These are phyloP conservation scores for Teunomyces funiuensis DNA, from an alignment of 805 yeast genomes.

Conservation along the genomic window DNA sequence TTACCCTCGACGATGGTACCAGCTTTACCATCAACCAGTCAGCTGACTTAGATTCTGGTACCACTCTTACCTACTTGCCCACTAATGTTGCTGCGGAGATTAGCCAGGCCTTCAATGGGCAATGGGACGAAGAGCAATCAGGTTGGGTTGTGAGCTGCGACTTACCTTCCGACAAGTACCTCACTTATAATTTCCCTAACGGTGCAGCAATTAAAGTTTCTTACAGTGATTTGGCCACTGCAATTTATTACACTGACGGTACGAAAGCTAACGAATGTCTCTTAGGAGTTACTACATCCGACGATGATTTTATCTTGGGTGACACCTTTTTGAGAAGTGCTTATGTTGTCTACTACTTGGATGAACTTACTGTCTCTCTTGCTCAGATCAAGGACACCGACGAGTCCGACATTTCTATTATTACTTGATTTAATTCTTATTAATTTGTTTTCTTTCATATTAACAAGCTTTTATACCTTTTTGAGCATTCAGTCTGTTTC, in stretches of 20 bases:
- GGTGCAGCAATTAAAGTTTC: slow-evolving; percentile 9
- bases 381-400: slow-evolving; percentile 45
- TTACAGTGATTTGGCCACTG: slow-evolving; percentile 6
- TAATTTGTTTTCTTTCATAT: too few species aligned
- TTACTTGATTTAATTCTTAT: neutral
- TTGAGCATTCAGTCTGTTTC: too few species aligned
- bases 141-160: slow-evolving; percentile 4
- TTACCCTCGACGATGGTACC: neutral
- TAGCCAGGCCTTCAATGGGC: slow-evolving; percentile 3
- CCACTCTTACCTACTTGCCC: slow-evolving; percentile 8
- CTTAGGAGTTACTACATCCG: neutral
- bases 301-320: slow-evolving; percentile 37
- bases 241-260: neutral
- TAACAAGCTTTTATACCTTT: too few species aligned
- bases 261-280: neutral
- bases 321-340: slow-evolving; percentile 53
- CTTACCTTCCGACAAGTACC: slow-evolving; percentile 8
- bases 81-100: neutral
- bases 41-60: slow-evolving; percentile 11
- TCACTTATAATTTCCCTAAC: slow-evolving; percentile 6
- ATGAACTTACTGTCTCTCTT: slow-evolving; percentile 40
- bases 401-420: slow-evolving; percentile 8
- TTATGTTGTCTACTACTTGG: slow-evolving; percentile 57
- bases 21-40: slow-evolving; percentile 1
- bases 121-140: neutral